These are phyloP conservation scores for Talaromyces ruber DNA, from an alignment of 495 filamentous ascomycete species.

Conservation along the genomic window DNA sequence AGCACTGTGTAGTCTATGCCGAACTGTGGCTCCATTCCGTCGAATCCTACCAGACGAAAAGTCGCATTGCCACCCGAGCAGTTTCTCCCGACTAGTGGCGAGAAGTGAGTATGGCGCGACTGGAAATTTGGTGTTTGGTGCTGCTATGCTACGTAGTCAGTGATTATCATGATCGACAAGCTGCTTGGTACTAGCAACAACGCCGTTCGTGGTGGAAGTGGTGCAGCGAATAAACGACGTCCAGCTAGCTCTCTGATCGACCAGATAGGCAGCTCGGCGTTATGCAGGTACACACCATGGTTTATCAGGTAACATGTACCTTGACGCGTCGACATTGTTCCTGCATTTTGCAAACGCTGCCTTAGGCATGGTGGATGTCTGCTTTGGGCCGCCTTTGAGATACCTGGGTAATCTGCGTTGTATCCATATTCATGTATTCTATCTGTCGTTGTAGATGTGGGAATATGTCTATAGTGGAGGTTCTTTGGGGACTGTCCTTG, in stretches of 20 bases:
- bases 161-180: not conserved
- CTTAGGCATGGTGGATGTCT: too few species aligned
- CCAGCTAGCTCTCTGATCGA: not conserved
- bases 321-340: too few species aligned
- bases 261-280: not conserved
- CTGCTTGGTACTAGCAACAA: not conserved
- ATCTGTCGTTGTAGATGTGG: too few species aligned
- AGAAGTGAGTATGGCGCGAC: not conserved
- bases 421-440: too few species aligned
- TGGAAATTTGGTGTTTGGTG: not conserved
- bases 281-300: not conserved
- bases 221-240: not conserved
- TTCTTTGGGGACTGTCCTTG: too few species aligned
- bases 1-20: not conserved
- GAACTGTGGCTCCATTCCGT: not conserved
- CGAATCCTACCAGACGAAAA: not conserved
- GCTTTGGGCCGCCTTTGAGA: too few species aligned
- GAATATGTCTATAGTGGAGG: too few species aligned
- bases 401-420: too few species aligned
- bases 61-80: not conserved
- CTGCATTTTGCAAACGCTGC: too few species aligned
- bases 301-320: too few species aligned
- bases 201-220: not conserved
- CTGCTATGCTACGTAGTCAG: not conserved
- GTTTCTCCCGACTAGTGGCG: not conserved